Evolutionary conservation across 108 stramenopile species (phyloP), one percentile per base, ranked within the genome.

Genomic region (Licmophora abbreviata): DNA sequence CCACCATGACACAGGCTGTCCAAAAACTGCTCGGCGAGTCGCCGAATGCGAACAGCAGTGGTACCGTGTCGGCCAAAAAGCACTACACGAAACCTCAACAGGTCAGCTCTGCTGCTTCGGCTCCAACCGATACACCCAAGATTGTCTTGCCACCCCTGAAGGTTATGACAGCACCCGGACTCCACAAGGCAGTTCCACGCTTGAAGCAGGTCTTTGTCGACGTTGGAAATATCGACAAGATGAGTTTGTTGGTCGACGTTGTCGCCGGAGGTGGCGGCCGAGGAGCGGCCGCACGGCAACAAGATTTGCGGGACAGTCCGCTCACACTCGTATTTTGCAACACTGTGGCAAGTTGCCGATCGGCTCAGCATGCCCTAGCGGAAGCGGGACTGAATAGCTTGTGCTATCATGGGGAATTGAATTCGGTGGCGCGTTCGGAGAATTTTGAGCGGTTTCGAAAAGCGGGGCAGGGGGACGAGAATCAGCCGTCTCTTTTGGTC

Each of bases 1-100:
- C 97, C n/a, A 98, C 97, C 27, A 76, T 98, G 82, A 98, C 95
- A 31, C 79, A 76, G 29, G 78, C 85, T 27, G 83, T 96, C 22
- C 73, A 75, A 22, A 68, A 64, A 37, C 52, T 92, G 27, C 42
- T 87, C 36, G 74, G 77, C 21, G n/a, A n/a, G n/a, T 67, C 66
- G 30, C 70, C 68, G 18, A 74, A 74, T 33, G 64, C 59, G 41
- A 63, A 52, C 37, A 14, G 26, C 49, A 24, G 34, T 30, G 30
- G 42, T 44, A 20, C 49, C 45, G 26, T 61, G 7, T 30, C 26
- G 22, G 52, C 54, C 32, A 65, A 42, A 50, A 59, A 52, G 30
- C 49, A 26, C 18, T 18, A 58, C 51, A 11, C 38, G 21, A 44
- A 60, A 42, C 10, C 36, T 27, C 20, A n/a, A 4, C n/a, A n/a